Conservation (phyloP, 306 rosid genomes). For the Vigna trinervia region DNA sequence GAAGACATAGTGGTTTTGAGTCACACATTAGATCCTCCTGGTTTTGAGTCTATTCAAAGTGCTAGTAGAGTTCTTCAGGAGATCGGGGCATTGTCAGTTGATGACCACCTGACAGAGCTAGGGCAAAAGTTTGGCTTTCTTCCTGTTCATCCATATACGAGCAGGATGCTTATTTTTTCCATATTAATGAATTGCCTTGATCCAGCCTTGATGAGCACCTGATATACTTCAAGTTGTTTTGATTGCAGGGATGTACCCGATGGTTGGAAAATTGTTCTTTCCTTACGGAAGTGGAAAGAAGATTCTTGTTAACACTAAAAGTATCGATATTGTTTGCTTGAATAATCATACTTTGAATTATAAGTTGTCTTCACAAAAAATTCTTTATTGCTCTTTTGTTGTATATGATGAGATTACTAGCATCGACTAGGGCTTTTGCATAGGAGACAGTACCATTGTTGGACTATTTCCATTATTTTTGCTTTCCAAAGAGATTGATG, state of each 20-base stretch:
- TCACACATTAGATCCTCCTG: too few species aligned
- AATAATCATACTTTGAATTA: slow-evolving; percentile 28
- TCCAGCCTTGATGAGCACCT: slow-evolving; percentile 9
- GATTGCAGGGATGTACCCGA: slow-evolving; percentile 79
- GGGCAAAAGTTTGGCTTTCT: too few species aligned
- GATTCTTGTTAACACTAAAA: slow-evolving; percentile 51
- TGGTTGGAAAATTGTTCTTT: slow-evolving; percentile 64
- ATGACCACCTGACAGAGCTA: too few species aligned
- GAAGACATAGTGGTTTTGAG: too few species aligned
- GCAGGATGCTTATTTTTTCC: too few species aligned
- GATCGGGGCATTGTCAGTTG: too few species aligned
- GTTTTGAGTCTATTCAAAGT: too few species aligned
- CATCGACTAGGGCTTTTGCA: slow-evolving; percentile 58
- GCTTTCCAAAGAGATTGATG: slow-evolving; percentile 76
- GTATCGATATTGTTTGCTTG: slow-evolving; percentile 61
- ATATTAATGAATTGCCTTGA: too few species aligned
- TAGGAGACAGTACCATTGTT: slow-evolving; percentile 61
- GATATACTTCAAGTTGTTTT: slow-evolving; percentile 75
- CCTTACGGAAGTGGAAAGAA: slow-evolving; percentile 40
- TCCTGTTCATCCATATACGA: too few species aligned
- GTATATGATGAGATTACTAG: slow-evolving; percentile 71
- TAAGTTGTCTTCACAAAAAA: slow-evolving; percentile 36
- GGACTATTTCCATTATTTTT: slow-evolving; percentile 74
- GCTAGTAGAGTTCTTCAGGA: too few species aligned
- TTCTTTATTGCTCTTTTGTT: slow-evolving; percentile 46